phyloP scores from a whole-genome alignment of 495 filamentous ascomycete species.

The Penicillium simplicissimum region DNA sequence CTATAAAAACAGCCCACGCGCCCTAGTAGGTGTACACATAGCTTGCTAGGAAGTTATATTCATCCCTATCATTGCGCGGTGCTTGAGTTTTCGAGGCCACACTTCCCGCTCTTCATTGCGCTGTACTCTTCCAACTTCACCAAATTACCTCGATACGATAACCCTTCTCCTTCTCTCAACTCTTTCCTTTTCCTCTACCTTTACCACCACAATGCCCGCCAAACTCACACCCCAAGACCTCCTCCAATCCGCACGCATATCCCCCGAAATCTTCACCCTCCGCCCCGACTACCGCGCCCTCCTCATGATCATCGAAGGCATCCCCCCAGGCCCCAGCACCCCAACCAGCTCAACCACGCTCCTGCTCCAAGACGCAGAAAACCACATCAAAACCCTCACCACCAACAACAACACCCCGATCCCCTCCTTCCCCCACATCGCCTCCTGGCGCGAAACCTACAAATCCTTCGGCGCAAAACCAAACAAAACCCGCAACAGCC shows the following conservation, averaged over 20 bases:
- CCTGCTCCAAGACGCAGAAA: conserved; percentile 21
- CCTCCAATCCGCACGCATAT: conserved; percentile 19
- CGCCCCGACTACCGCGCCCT: conserved; percentile 28
- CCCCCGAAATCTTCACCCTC: conserved; percentile 22
- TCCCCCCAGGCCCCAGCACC: conserved; percentile 23
- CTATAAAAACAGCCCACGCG: no score
- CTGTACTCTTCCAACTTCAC: no score
- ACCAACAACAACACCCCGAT: conserved; percentile 14
- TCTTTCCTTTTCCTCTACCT: background rate
- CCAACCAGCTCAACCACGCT: conserved; percentile 16
- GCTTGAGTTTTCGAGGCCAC: no score
- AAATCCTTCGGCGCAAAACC: conserved; percentile 29
- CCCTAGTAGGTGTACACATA: no score
- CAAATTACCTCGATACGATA: no score
- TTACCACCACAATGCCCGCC: conserved; percentile 3
- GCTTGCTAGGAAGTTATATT: no score
- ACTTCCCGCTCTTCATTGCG: no score
- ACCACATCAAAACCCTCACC: conserved; percentile 1
- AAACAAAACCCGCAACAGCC: conserved; percentile 28
- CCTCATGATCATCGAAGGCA: conserved; percentile 26
- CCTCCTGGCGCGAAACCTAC: conserved; percentile 28
- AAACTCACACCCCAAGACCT: conserved; percentile 11
- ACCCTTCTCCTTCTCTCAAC: background rate
- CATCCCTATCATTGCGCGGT: no score
- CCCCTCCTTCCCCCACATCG: conserved; percentile 27